Evolutionary conservation across 2,329 filamentous ascomycete genomes (phyloP), one percentile per base, ranked within the genome.

Genomic region (Botrytis medusae): DNA sequence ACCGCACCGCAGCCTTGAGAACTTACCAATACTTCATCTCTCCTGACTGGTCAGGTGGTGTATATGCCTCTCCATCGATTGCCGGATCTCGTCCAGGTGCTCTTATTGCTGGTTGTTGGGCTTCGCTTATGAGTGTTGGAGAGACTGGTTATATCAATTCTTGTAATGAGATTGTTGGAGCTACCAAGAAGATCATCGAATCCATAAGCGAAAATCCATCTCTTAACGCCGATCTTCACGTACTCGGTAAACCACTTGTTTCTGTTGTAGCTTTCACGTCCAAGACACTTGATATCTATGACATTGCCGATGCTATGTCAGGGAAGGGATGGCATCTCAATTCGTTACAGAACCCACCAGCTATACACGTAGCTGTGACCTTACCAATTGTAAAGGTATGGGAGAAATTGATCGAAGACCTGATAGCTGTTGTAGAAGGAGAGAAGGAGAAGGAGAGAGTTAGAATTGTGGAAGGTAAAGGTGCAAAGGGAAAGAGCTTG

Each of bases 1-100:
- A 99, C 87, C 93, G 96, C 78, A 92, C 90, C 63, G 88, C 91
- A 48, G 85, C 88, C 64, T 88, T 97, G 77, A 90, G 96, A 78
- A 90, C 90, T 73, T 95, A 97, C 83, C 96, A 99, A 83, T 99
- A 99, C 87, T 99, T 97, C 83, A 92, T 99, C 81, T 93, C 92
- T 46, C 92, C 96, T 10, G 93, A 97, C 83, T 99, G 96, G 96
- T 91, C 92, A 16, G 96, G 96, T 74, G 96, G 96, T 79, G 94
- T 99, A 14, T 99, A 99, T 82, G 96, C 94, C 59, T 97, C 93
- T 1, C 96, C 96, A 0, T 93, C 92, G 8, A 93, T 98, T 70
- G 95, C 96, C 1, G 96, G 96, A 9, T 97, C 93, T 1, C 90
- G 96, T 0, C 95, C 96, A 0, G 96, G 96, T 64, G 95, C 96